Evolutionary conservation across 1,284 basidiomycete genomes (phyloP).

Genomic region (Filobasidium uniguttulatum): DNA sequence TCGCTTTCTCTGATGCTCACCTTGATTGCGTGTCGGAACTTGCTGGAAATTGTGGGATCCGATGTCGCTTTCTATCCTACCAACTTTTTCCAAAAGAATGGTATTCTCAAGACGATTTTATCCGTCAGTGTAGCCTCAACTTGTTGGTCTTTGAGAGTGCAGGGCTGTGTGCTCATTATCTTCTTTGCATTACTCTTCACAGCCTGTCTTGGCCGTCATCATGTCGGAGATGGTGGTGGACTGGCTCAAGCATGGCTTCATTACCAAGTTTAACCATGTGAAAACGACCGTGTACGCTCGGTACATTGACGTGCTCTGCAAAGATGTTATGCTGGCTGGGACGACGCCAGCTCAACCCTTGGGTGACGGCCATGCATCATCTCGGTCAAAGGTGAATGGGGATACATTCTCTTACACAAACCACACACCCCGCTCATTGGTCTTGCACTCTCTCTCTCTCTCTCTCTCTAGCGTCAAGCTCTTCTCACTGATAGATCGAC

Average conservation of each 20-base stretch:
- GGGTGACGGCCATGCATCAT: not conserved
- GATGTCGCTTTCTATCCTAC: slow-evolving; percentile 69
- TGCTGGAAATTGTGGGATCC: slow-evolving; percentile 85
- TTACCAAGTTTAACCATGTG: slow-evolving; percentile 92
- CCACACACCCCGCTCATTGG: not conserved
- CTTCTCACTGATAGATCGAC: slow-evolving; percentile 92
- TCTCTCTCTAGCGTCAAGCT: slow-evolving; percentile 45
- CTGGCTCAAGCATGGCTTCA: slow-evolving; percentile 99
- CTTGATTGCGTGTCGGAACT: slow-evolving; percentile 83
- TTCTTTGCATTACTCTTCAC: not conserved
- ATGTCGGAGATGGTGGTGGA: slow-evolving; percentile 89
- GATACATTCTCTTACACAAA: not conserved
- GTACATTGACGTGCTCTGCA: slow-evolving; percentile 90
- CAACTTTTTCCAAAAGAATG: slow-evolving; percentile 69
- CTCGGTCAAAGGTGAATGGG: not conserved
- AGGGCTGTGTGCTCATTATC: not conserved
- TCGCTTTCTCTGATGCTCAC: slow-evolving; percentile 81
- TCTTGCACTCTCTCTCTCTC: not conserved
- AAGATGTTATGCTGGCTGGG: slow-evolving; percentile 75
- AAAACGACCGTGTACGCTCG: slow-evolving; percentile 88
- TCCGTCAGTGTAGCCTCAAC: slow-evolving; percentile 49
- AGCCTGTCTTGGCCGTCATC: slow-evolving; percentile 86
- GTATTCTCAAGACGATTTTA: slow-evolving; percentile 61
- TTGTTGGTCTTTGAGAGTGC: not conserved
- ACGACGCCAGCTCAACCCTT: slow-evolving; percentile 35